Evolutionary conservation across 345 rosid genomes (phyloP).

Genomic region (Citrus australasica): DNA sequence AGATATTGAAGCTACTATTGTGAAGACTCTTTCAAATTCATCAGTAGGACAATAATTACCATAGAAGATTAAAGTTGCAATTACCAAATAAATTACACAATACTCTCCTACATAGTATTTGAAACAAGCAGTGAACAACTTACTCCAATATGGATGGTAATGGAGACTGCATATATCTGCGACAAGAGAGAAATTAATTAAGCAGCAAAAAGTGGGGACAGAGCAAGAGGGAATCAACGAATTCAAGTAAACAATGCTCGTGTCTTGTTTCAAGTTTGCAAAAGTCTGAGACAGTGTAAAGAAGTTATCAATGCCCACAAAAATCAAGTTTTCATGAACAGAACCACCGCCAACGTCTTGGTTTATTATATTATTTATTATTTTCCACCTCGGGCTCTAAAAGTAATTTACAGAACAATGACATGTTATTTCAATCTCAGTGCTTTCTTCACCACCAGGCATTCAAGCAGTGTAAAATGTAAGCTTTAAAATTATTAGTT

Average conservation of each 20-base stretch:
- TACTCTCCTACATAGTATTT: too few species aligned
- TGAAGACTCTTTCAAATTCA: not conserved
- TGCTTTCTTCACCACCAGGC: not conserved
- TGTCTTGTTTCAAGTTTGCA: too few species aligned
- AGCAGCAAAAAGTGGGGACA: not conserved
- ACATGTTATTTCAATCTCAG: not conserved
- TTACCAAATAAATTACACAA: too few species aligned
- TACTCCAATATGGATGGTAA: slow-evolving; percentile 80
- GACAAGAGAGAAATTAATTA: not conserved
- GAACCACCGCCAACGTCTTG: not conserved
- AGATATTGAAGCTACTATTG: slow-evolving; percentile 1
- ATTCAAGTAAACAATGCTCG: not conserved
- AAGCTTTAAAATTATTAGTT: not conserved
- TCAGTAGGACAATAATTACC: not conserved
- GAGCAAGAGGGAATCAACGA: slow-evolving; percentile 6
- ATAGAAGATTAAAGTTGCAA: not conserved
- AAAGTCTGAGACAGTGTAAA: not conserved
- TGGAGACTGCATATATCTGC: slow-evolving; percentile 89
- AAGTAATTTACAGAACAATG: not conserved
- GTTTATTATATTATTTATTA: too few species aligned
- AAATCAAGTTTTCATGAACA: not conserved
- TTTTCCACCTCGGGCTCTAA: not conserved
- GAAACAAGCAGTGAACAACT: slow-evolving; percentile 5
- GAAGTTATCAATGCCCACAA: not conserved
- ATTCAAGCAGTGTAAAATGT: not conserved